These are phyloP conservation scores for Hypoxylon fuscum DNA, from an alignment of 495 filamentous ascomycete species.

Conservation along the genomic window DNA sequence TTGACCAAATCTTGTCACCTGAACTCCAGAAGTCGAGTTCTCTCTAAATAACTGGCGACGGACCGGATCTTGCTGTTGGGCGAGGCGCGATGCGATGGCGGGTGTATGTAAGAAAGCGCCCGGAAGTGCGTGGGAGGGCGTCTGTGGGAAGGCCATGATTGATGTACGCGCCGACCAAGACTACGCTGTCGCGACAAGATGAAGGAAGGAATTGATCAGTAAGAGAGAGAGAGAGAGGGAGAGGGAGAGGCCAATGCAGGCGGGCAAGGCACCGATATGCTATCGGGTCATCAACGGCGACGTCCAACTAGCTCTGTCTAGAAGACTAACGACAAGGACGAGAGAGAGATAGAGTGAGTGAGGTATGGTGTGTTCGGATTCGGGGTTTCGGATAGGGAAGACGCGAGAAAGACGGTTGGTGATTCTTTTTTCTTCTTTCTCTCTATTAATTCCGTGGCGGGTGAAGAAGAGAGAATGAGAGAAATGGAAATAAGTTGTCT, in stretches of 20 bases:
- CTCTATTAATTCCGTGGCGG: not conserved
- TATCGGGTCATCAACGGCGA: slow-evolving; percentile 44
- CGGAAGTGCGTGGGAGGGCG: slow-evolving; percentile 71
- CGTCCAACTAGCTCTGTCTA: slow-evolving; percentile 12
- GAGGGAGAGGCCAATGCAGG: slow-evolving; percentile 50
- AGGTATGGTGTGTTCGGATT: too few relatives aligned
- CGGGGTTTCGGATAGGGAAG: too few relatives aligned
- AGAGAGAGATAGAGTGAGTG: not conserved
- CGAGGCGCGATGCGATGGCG: slow-evolving; percentile 54
- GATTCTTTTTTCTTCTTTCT: too few relatives aligned
- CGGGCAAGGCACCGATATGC: slow-evolving; percentile 45
- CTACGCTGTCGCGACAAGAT: slow-evolving; percentile 18
- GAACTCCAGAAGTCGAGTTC: slow-evolving; percentile 12
- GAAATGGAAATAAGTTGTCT: not conserved
- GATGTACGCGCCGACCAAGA: slow-evolving; percentile 40
- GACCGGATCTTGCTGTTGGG: slow-evolving; percentile 45
- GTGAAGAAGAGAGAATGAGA: not conserved
- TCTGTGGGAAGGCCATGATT: slow-evolving; percentile 71
- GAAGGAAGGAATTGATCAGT: slow-evolving; percentile 6
- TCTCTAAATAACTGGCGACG: slow-evolving; percentile 53
- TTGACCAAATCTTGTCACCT: slow-evolving; percentile 35
- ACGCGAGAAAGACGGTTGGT: slow-evolving; percentile 2
- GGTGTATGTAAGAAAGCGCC: slow-evolving; percentile 80
- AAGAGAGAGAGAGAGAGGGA: slow-evolving; percentile 29
- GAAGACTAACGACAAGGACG: slow-evolving; percentile 5